Evolutionary conservation across 192 early-diverging fungal species (phyloP), one percentile per base, ranked within the genome.

Genomic region (Coemansia sp.): DNA sequence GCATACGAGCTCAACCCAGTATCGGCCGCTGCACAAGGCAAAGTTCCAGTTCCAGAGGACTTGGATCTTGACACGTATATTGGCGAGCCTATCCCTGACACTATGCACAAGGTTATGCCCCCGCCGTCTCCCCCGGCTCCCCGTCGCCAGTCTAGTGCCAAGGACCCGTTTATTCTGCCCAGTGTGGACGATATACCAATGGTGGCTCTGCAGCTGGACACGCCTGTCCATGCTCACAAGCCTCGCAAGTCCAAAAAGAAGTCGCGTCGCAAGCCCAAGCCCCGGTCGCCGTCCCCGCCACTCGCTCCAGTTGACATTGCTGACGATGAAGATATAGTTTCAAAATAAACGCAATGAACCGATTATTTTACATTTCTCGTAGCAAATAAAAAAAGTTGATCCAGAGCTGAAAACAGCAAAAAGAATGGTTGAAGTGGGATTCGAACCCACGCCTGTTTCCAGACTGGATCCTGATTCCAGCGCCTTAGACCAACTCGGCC

Each of bases 1-100:
- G 83, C 73, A 8, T 92, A 89, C 54, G 96, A 94, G 45, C 82
- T 98, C 14, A 96, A 94, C 56, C 94, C 94, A 1, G 93, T 98
- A 0, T 92, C 92, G 12, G 84, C 88, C 3, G 91, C 90, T 41
- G 96, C 96, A 0, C 96, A 98, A 75, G 85, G 84, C 61, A 90
- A 92, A 67, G 94, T 98, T 1, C 91, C 93, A 15, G 73, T 96
- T 3, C 94, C 94, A 7, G 89, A 92, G 6, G 92, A 88, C 8
- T 69, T 98, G 43, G 91, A 95, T 70, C 73, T 97, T 23, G 93
- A 95, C 57, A 64, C 85, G 7, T 89, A 86, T 88, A 93, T 94
- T 55, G 83, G 86, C 61, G 87, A 88, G 2, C 87, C 90, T 12
- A 82, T 92, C 19, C 89, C 88, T 2, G 83, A 85, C 53, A 83